phyloP scores from a whole-genome alignment of 2,329 filamentous ascomycete genomes.

The Trichoderma citrinoviride region DNA sequence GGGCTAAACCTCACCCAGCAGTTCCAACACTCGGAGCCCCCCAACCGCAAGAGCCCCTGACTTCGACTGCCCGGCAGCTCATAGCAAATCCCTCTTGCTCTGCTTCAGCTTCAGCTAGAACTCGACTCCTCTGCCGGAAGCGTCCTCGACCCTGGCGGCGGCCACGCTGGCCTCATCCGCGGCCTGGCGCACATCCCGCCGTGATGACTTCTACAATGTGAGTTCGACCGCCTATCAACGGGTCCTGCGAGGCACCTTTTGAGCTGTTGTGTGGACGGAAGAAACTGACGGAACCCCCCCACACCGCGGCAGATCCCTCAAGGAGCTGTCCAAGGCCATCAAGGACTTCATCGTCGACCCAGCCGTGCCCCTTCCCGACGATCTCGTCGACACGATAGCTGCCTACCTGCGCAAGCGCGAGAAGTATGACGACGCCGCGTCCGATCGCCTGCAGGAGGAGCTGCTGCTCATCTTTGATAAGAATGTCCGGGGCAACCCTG shows the following conservation, averaged over 20 bases:
- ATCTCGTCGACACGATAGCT: constrained; percentile 60
- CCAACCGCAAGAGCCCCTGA: not conserved
- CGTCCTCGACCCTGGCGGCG: not conserved
- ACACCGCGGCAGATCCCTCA: constrained; percentile 48
- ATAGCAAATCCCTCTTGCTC: not conserved
- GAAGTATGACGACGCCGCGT: constrained; percentile 63
- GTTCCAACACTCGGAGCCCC: not conserved
- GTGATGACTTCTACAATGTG: constrained; percentile 32
- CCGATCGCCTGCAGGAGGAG: constrained; percentile 73
- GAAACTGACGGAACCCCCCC: not conserved
- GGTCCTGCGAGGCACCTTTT: not conserved
- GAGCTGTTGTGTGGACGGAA: constrained; percentile 11
- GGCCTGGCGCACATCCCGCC: not conserved
- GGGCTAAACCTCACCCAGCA: constrained; percentile 15
- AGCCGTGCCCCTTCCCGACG: constrained; percentile 62
- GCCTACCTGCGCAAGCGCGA: constrained; percentile 66
- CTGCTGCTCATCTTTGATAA: constrained; percentile 65
- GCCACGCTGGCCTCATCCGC: constrained; percentile 17
- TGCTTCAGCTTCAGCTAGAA: not conserved
- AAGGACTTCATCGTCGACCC: constrained; percentile 49
- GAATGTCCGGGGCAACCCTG: constrained; percentile 55
- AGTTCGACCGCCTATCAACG: constrained; percentile 22
- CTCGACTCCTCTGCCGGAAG: not conserved
- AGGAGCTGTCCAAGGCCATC: constrained; percentile 60
- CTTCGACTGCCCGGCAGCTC: not conserved